Conservation (phyloP, 176 grass and related monocot genomes). For the Urochloa ruziziensis region DNA sequence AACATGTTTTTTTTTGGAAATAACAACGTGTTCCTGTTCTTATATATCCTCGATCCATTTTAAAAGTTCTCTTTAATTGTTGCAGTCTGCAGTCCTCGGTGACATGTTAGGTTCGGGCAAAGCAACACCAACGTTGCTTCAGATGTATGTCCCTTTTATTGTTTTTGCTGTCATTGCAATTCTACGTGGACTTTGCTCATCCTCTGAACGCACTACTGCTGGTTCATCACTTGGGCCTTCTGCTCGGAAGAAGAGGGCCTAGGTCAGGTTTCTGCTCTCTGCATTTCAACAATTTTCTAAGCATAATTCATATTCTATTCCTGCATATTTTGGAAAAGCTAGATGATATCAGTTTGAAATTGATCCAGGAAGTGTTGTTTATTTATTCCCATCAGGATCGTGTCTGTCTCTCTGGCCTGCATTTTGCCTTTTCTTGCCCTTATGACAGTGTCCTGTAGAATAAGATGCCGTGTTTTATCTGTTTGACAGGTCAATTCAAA, state of each 20-base stretch:
- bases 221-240: constrained; percentile 11
- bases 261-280: neutral
- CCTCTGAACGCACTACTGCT: neutral
- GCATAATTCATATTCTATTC: neutral
- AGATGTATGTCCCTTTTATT: constrained; percentile 58
- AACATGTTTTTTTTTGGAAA: neutral
- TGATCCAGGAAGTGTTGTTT: neutral
- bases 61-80: neutral
- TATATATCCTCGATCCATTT: neutral
- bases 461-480: neutral
- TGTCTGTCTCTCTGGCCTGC: neutral
- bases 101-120: constrained; percentile 57
- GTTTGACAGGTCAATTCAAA: neutral
- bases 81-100: constrained; percentile 63
- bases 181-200: constrained; percentile 48
- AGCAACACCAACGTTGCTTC: constrained; percentile 59
- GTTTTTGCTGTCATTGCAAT: constrained; percentile 52
- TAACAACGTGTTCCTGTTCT: neutral
- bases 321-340: neutral
- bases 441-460: neutral
- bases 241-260: constrained; percentile 49
- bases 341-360: neutral
- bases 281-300: neutral
- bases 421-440: neutral
- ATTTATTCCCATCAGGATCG: neutral